Evolutionary conservation across 2,329 filamentous ascomycete genomes (phyloP).

Genomic region (Diaporthe sp.): DNA sequence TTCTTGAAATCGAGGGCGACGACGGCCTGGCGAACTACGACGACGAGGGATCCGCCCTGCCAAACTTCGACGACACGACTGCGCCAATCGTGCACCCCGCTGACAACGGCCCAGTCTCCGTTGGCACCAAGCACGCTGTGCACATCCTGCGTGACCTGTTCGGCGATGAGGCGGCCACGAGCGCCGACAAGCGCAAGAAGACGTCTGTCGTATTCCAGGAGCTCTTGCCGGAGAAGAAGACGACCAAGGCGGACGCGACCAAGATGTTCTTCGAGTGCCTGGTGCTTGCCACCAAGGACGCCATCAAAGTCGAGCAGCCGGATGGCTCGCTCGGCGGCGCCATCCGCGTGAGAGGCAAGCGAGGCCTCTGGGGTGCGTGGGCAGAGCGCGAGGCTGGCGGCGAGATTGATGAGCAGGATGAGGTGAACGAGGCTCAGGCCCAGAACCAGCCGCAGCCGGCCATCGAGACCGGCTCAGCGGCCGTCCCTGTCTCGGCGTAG

Average conservation of each 20-base stretch:
- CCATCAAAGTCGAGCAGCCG: constrained; percentile 94
- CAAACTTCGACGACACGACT: constrained; percentile 84
- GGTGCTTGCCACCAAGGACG: constrained; percentile 96
- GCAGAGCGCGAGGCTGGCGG: constrained; percentile 81
- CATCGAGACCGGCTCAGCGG: constrained; percentile 43
- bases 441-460: constrained; percentile 49
- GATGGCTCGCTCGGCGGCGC: constrained; percentile 79
- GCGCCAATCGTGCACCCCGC: constrained; percentile 82
- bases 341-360: constrained; percentile 89
- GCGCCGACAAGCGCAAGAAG: constrained; percentile 80
- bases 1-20: constrained; percentile 74
- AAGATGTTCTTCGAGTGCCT: constrained; percentile 99
- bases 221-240: constrained; percentile 83
- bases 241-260: constrained; percentile 90
- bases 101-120: constrained; percentile 87
- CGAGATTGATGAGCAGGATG: constrained; percentile 68
- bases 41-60: constrained; percentile 61
- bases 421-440: constrained; percentile 43
- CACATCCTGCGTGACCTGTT: constrained; percentile 93
- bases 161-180: constrained; percentile 76
- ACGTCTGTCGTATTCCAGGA: constrained; percentile 89
- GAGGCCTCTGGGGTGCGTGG: constrained; percentile 97
- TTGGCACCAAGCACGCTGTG: constrained; percentile 95
- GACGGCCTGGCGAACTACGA: constrained; percentile 60
- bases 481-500: constrained; percentile 39